Base-by-base conservation (phyloP, 768 basidiomycete genomes). In the Agaricus bisporus region DNA sequence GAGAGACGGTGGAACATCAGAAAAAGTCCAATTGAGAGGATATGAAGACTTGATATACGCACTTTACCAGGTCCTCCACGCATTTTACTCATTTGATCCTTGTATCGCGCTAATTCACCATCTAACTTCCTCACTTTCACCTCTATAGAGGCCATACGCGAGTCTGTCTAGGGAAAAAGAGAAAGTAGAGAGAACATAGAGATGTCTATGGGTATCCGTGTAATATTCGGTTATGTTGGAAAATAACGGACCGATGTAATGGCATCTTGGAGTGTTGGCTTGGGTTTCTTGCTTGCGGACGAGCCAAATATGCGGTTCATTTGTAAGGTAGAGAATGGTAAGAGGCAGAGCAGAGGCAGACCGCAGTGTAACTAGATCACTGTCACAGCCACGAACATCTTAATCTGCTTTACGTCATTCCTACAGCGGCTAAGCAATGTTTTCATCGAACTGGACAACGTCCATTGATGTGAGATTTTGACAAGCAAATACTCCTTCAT, bases 41-140 rank as follows among this genome's bases (percentile, higher is more conserved):
- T n/a, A 5, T 35, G 18, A 17, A 28, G 11, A n/a, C 22, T 25
- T 51, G 48, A 25, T 10, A 17, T 22, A 22, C 14, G 29, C 5
- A 95, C 95, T 83, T 97, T 99, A 48, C 95, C 95, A 22, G 97
- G 94, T 0, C 97, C 97, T 59, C 85, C 87, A 20, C 92, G 78
- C 66, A 99, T 75, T 70, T 92, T 95, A 61, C 83, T 79, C 90
- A 99, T 91, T 71, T 98, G 97, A 51, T 95, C 92, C 69, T 94
- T 93, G 75, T 97, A 98, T 37, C 89, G 77, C 45, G 75, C 77
- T 17, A 99, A 80, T 65, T 99, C 97, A 5, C 86, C 95, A 63
- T 98, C 95, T 26, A 99, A 79, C 68, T 98, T 99, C 73, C 87
- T 88, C 61, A 99, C 75, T 75, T 98, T 99, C 66, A 98, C 95